These are phyloP conservation scores for Aurifilum marmelostoma DNA, from an alignment of 2,329 filamentous ascomycete genomes.

Conservation along the genomic window DNA sequence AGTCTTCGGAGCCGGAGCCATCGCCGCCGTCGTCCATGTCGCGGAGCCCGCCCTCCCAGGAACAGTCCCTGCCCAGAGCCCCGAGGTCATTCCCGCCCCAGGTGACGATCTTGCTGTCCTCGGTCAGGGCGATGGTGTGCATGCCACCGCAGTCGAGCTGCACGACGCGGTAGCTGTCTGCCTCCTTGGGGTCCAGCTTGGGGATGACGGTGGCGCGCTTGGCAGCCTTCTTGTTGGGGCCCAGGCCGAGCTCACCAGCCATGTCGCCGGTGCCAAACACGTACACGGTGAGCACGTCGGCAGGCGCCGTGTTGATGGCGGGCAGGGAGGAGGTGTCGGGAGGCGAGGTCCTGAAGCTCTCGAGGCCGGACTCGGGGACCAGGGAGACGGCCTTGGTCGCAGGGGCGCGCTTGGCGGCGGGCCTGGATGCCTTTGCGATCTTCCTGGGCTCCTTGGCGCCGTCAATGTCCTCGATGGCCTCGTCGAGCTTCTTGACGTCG, in stretches of 20 bases:
- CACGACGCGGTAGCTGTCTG: conserved; percentile 46
- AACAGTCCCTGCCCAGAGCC: conserved; percentile 65
- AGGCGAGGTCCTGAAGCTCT: conserved; percentile 24
- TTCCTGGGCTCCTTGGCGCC: conserved; percentile 16
- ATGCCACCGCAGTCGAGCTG: conserved; percentile 68
- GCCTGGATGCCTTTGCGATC: conserved; percentile 15
- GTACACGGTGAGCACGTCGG: conserved; percentile 30
- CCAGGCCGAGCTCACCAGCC: conserved; percentile 46
- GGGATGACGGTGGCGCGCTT: conserved; percentile 30
- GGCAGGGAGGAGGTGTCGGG: conserved; percentile 28
- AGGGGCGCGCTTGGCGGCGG: conserved; percentile 9
- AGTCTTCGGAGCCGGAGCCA: conserved; percentile 67
- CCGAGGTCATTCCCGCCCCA: conserved; percentile 75
- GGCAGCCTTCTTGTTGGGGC: conserved; percentile 31
- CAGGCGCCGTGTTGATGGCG: conserved; percentile 28
- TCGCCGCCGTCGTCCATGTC: conserved; percentile 60
- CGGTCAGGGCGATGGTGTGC: conserved; percentile 67
- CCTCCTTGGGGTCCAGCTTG: conserved; percentile 29
- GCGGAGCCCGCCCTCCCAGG: conserved; percentile 56
- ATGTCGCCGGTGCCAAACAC: conserved; percentile 46
- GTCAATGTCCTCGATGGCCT: conserved; percentile 15
- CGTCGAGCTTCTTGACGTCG: conserved; percentile 13
- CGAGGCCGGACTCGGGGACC: conserved; percentile 25
- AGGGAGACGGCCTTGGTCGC: conserved; percentile 20
- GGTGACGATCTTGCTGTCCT: conserved; percentile 67